Base-by-base conservation (phyloP, 1,284 basidiomycete species). In the Meira miltonrushii region DNA sequence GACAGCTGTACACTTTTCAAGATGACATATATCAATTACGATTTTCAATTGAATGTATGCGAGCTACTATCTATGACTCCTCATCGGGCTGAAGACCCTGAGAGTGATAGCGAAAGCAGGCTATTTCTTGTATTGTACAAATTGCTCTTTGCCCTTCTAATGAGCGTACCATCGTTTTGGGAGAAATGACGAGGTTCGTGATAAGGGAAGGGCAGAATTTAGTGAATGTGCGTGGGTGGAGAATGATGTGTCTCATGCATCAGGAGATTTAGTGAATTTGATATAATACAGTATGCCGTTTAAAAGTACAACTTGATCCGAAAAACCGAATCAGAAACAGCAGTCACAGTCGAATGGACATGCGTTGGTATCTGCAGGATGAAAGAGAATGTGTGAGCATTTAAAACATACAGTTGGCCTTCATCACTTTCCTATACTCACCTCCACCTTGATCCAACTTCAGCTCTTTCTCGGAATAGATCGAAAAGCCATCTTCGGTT, bases 51-150 rank as follows among this genome's bases (percentile, higher is more conserved):
- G n/a, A n/a, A 17, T 48, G 46, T 48, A 2, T 23, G 46, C 46
- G 46, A 48, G 46, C 46, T 48, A 48, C 46, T 48, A 48, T 48
- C 46, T 48, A 48, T 48, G 46, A 48, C 46, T 48, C 21, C 23
- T 48, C 46, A 48, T 48, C 25, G 46, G 17, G 21, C 7, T 21
- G 5, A 4, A 21, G 23, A n/a, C 21, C 17, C 46, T 48, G 46
- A 48, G 21, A 48, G 46, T 48, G 46, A 48, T 48, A 48, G 46
- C 46, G 46, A 48, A 48, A 48, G 46, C 46, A 48, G 46, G 46
- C 46, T 15, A 33, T 33, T 33, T 43, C n/a, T 43, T 11, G 40
- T 48, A 48, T 7, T 13, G 8, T n/a, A 48, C 40, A 15, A 15
- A 15, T 48, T 48, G 12, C 17, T 48, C 46, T 48, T 48, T 48